Evolutionary conservation across 139 green algal genomes (phyloP).

Genomic region (Micractinium conductrix): DNA sequence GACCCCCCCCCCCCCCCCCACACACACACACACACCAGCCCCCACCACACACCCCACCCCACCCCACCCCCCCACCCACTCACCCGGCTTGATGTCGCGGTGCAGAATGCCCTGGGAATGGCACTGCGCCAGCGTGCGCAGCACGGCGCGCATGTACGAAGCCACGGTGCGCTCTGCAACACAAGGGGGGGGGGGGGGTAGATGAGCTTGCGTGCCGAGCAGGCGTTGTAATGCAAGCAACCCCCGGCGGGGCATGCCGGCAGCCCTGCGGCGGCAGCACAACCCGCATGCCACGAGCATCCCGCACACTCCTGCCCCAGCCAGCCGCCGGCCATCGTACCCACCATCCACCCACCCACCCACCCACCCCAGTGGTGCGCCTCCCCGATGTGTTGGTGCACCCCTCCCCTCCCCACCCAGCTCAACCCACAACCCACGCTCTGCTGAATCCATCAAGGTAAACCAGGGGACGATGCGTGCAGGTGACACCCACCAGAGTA

Average conservation of each 20-base stretch:
- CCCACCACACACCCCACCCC: no score
- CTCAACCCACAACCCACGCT: not conserved
- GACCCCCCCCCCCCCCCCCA: no score
- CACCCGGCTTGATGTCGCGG: slow-evolving; percentile 82
- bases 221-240: no score
- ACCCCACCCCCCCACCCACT: no score
- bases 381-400: no score
- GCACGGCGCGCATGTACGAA: slow-evolving; percentile 54
- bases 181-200: not conserved
- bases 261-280: not conserved
- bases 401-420: not conserved
- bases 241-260: no score
- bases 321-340: no score
- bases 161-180: slow-evolving; percentile 46
- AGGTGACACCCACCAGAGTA: slow-evolving; percentile 80
- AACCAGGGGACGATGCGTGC: no score
- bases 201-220: not conserved
- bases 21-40: no score
- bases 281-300: not conserved
- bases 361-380: not conserved
- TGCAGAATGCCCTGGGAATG: slow-evolving; percentile 76
- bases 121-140: slow-evolving; percentile 58
- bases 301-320: not conserved
- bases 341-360: not conserved
- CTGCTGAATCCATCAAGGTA: no score